Base-by-base conservation (phyloP, 495 filamentous ascomycete species). In the Rostrohypoxylon terebratum region DNA sequence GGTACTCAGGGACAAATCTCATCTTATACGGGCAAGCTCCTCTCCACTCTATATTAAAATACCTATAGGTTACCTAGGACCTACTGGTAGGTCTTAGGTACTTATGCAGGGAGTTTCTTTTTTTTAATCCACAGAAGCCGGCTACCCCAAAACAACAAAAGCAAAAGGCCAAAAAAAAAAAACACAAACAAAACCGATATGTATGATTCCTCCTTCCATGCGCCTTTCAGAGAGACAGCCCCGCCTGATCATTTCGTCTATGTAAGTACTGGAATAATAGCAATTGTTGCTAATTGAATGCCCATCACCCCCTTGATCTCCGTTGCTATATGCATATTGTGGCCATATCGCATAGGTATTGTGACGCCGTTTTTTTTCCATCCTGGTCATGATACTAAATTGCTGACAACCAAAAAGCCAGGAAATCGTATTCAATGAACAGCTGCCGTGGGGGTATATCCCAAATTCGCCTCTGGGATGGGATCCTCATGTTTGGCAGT, bases 401-500 rank as follows among this genome's bases (percentile, higher is more conserved):
- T 21, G n/a, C 8, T 6, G 14, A n/a, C 31, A 23, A 28, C 28
- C 28, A 4, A 5, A 28, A 28, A 44, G 18, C 10, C 25, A 23
- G 14, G 25, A 14, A n/a, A n/a, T 38, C 20, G 23, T 25, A 13
- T 28, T 47, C 59, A 69, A 48, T 74, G 62, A n/a, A 60, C 58
- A 44, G 71, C 48, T 11, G 60, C 60, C 36, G 54, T 59, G 23
- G 71, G 60, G 18, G 55, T 45, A 25, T 44, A 73, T 10, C 71
- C 71, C 13, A 73, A 23, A 13, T 66, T 73, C 20, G 73, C 74
- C 42, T 84, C 83, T 3, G 84, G 82, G 0, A 72, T 48, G 1
- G 84, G 84, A 48, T 86, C 83, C 66, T 88, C 86, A 64, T 87
- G 86, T 68, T 94, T 94, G 5, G 95, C 95, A 8, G 91, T 93